phyloP scores from a whole-genome alignment of 495 filamentous ascomycete genomes.

The Podospora conica region DNA sequence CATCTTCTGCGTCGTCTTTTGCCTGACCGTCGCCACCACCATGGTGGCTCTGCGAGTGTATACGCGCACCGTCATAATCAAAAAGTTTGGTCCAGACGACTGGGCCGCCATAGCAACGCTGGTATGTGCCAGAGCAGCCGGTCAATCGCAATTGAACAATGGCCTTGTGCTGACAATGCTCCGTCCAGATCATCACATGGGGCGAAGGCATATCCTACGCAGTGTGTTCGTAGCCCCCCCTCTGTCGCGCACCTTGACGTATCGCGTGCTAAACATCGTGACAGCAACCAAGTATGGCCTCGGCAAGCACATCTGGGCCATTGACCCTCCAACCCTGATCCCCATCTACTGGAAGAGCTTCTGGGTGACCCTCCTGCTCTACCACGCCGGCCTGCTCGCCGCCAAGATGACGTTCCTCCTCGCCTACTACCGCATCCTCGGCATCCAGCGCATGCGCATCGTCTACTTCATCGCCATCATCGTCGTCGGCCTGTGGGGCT shows the following conservation, averaged over 20 bases:
- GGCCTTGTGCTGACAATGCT: slow-evolving; percentile 12
- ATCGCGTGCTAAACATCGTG: background rate
- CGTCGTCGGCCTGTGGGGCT: slow-evolving; percentile 20
- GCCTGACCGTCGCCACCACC: slow-evolving; percentile 25
- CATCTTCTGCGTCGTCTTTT: slow-evolving; percentile 6
- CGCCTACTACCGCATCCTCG: slow-evolving; percentile 38
- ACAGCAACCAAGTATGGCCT: slow-evolving; percentile 7
- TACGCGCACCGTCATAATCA: slow-evolving; percentile 34
- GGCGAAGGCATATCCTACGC: slow-evolving; percentile 4
- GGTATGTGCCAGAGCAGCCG: slow-evolving; percentile 15
- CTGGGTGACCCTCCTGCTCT: slow-evolving; percentile 39
- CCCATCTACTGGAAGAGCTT: slow-evolving; percentile 21
- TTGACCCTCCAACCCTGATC: background rate
- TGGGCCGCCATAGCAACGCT: slow-evolving; percentile 25
- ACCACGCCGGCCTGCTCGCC: slow-evolving; percentile 33
- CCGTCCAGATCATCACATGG: slow-evolving; percentile 1
- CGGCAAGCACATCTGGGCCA: slow-evolving; percentile 1
- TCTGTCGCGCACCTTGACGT: background rate
- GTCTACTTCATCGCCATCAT: slow-evolving; percentile 25
- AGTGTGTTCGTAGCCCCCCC: background rate
- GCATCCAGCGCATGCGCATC: slow-evolving; percentile 24
- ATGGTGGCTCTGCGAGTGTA: slow-evolving; percentile 36
- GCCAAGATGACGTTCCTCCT: slow-evolving; percentile 39
- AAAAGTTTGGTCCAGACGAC: slow-evolving; percentile 39
- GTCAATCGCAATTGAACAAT: slow-evolving; percentile 15